A percentile compares a stretch with the other conserved stretches of the same genome.
Evolutionary conservation across 2,329 filamentous ascomycete species (phyloP).

Genomic region (Aspergillus arachidicola): DNA sequence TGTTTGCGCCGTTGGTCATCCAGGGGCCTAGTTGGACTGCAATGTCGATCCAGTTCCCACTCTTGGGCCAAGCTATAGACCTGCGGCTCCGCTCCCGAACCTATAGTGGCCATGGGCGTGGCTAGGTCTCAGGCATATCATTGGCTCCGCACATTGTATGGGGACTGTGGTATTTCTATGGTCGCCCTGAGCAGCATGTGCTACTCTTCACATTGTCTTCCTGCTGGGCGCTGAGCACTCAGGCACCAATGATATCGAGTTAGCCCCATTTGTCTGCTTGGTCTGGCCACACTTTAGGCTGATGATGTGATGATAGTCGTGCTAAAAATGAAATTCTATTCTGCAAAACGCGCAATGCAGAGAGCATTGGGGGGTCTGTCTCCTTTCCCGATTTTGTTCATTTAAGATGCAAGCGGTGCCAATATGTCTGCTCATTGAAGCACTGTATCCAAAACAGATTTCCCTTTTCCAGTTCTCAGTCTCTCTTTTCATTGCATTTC

Average conservation of each 20-base stretch:
- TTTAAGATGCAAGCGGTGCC: constrained; percentile 8
- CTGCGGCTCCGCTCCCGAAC: constrained; percentile 18
- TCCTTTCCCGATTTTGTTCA: neutral
- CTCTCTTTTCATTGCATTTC: neutral
- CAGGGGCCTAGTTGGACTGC: constrained; percentile 8
- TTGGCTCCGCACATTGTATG: constrained; percentile 7
- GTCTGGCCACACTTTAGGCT: constrained; percentile 10
- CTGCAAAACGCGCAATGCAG: constrained; percentile 18
- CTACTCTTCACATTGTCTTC: constrained; percentile 6
- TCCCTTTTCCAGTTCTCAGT: neutral
- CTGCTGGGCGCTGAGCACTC: constrained; percentile 1
- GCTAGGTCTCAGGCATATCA: constrained; percentile 9
- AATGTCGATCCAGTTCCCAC: constrained; percentile 21
- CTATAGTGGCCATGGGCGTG: constrained; percentile 16
- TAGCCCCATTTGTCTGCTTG: neutral
- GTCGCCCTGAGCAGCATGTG: neutral
- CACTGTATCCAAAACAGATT: neutral
- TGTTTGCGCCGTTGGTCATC: constrained; percentile 12
- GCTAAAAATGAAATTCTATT: constrained; percentile 10
- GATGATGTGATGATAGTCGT: constrained; percentile 18
- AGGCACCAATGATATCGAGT: constrained; percentile 2
- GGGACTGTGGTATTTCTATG: constrained; percentile 4
- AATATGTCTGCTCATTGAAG: neutral
- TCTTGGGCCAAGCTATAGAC: constrained; percentile 18
- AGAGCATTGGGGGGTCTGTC: neutral